Evolutionary conservation across 352 stramenopile genomes (phyloP).

Genomic region (Phytophthora cactorum): DNA sequence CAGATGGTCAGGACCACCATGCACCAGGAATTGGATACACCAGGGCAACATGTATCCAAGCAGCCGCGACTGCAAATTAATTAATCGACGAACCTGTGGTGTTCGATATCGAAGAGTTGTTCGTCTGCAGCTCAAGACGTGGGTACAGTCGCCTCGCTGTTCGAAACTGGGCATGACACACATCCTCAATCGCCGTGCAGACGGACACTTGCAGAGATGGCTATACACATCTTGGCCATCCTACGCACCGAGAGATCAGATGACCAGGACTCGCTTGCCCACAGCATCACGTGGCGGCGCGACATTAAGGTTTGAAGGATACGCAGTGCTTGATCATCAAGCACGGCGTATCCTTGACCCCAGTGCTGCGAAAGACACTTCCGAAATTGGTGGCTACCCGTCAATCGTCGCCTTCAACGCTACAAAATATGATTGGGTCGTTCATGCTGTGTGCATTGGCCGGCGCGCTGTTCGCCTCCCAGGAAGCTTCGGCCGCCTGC

Average conservation of each 20-base stretch:
- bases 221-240: constrained; percentile 29
- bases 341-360: background rate
- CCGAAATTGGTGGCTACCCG: background rate
- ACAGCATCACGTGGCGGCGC: constrained; percentile 9
- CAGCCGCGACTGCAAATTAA: no score
- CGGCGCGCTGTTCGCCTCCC: constrained; percentile 13
- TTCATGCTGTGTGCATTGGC: constrained; percentile 16
- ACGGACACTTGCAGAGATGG: constrained; percentile 1
- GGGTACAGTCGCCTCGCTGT: constrained; percentile 4
- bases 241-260: constrained; percentile 35
- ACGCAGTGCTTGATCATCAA: no score
- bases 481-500: constrained; percentile 29
- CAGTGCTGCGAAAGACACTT: constrained; percentile 5
- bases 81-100: no score
- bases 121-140: background rate
- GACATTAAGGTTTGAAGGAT: background rate
- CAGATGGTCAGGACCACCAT: no score
- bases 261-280: constrained; percentile 2
- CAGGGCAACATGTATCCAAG: no score
- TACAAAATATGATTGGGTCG: constrained; percentile 5
- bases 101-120: no score
- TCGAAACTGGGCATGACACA: constrained; percentile 31
- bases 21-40: no score
- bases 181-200: constrained; percentile 4
- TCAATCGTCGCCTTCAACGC: background rate